Evolutionary conservation across 163 green algal species (phyloP), one percentile per base, ranked within the genome.

Genomic region (Volvox carteri): DNA sequence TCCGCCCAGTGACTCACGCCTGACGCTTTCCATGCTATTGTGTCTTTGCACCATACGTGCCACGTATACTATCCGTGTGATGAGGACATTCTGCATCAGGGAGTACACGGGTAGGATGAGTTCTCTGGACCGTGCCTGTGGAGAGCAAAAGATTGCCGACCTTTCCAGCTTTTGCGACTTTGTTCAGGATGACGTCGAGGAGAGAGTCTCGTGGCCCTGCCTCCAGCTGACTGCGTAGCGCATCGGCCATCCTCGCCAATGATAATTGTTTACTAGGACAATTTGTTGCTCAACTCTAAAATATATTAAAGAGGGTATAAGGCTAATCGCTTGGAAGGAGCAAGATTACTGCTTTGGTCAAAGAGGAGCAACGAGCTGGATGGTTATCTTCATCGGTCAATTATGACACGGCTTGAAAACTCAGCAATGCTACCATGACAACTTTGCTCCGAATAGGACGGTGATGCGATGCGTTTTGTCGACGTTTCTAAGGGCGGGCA

Each of bases 41-140:
- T 91, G 84, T 42, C 86, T 46, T 35, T 89, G 85, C 12, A 54
- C 33, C 41, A 91, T 88, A 6, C 90, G 67, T 12, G 86, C 90
- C 50, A 93, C 90, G 80, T 91, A 93, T 33, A 93, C 87, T 16
- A 93, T 84, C 33, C 90, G 79, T 30, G 72, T 88, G 33, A 85
- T 89, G 8, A 92, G 85, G 2, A 73, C 86, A 54, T 25, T 85
- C 90, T 92, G 85, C 65, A 78, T n/a, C 19, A 19, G 12, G 72
- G 68, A 58, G 28, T 4, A 21, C 42, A 5, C 33, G 1, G 41
- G 8, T 0, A 8, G 50, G 42, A 28, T 44, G 58, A 3, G 21
- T 46, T 44, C n/a, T 14, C 4, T 65, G 42, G 25, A 16, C 14
- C 19, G 2, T 23, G 28, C 14, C 21, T 1, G 23, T 68, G 19